A percentile compares a stretch with the other conserved stretches of the same genome.
These are phyloP conservation scores for Neurospora hispaniola DNA, from an alignment of 495 filamentous ascomycete species.

Conservation along the genomic window DNA sequence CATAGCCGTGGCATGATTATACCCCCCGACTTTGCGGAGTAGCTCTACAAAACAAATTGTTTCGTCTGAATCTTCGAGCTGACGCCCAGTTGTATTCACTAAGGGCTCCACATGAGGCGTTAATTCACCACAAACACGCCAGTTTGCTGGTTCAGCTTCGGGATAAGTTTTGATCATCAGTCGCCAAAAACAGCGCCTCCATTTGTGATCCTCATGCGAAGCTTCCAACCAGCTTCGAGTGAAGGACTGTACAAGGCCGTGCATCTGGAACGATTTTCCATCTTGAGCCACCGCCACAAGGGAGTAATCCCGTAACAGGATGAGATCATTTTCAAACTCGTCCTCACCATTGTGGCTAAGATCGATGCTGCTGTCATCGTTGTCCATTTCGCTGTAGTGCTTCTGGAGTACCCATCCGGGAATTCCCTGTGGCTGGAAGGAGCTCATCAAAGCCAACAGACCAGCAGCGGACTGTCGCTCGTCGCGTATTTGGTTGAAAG, in stretches of 20 bases:
- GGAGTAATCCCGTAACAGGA: background rate
- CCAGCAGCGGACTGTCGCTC: conserved; percentile 20
- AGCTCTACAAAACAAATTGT: no score
- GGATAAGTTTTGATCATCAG: background rate
- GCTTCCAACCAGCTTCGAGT: background rate
- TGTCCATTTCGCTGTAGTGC: background rate
- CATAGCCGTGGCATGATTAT: no score
- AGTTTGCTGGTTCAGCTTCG: fast-evolving
- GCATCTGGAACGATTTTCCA: background rate
- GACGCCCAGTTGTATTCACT: background rate
- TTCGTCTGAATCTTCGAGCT: background rate
- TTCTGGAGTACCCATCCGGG: conserved; percentile 10
- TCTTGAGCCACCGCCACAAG: background rate
- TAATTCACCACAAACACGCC: background rate
- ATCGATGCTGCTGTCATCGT: fast-evolving
- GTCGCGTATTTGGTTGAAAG: conserved; percentile 18
- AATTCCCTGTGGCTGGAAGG: conserved; percentile 26
- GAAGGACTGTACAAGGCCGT: background rate
- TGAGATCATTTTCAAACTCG: background rate
- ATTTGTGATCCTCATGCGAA: background rate
- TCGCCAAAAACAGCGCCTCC: background rate
- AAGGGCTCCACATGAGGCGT: background rate
- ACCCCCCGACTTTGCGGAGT: no score
- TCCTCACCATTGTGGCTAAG: background rate
- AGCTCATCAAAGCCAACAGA: conserved; percentile 30